Base-by-base conservation (phyloP, 2,329 filamentous ascomycete species). In the Sporothrix phasma region DNA sequence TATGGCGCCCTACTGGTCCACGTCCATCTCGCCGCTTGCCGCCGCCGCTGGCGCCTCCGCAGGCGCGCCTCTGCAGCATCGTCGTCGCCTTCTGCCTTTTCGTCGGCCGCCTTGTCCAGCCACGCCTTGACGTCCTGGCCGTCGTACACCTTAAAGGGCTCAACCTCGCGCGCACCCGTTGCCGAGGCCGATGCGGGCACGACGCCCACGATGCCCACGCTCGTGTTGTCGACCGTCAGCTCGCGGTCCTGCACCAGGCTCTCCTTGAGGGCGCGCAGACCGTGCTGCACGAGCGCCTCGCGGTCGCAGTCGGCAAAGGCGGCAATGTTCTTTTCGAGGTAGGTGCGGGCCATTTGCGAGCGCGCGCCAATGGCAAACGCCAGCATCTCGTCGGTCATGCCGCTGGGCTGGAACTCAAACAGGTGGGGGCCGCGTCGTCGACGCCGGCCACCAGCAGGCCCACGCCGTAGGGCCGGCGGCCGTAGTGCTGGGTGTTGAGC, bases 401-500 rank as follows among this genome's bases (percentile, higher is more conserved):
- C 94, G 63, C 86, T 90, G 11, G 94, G 94, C 79, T 97, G 93
- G 82, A 99, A 99, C 78, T 99, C 94, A 78, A 96, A 99, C 68
- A 99, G 84, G 79, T 99, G 94, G 45, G 94, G 92, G 31, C 94
- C 94, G 58, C 88, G 73, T 96, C 91, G 76, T 99, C 94, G 62
- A 97, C 91, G 68, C 94, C 94, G 1, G 92, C 92, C 61, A 97
- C 89, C 66, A 99, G 82, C 68, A 97, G 81, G 13, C 94, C 93
- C 6, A 99, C 93, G 73, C 93, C 93, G 78, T 99, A 99, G 15
- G 93, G 93, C 71, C 94, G 88, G 79, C 91, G 93, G 74, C 93
- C 93, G 80, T 97, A 97, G 74, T 96, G 88, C 79, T 99, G 94
- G 51, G 94, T 99, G 83, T 97, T 97, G 73, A 89, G 88, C 81